Evolutionary conservation across 2,329 filamentous ascomycete species (phyloP).

Genomic region (Paecilomyces niveus): DNA sequence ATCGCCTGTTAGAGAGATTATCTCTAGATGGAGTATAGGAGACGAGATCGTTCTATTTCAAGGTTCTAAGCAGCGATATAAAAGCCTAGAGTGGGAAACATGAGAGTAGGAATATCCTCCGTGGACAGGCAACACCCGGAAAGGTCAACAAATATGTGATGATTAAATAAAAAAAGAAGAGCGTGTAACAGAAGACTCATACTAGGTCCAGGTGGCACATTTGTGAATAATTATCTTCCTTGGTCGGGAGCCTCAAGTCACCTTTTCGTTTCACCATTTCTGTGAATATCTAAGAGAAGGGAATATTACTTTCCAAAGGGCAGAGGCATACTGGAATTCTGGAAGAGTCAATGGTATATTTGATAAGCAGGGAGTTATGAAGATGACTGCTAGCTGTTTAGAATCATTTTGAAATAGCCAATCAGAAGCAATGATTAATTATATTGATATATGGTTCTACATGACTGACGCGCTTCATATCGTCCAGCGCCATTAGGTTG

Average conservation of each 20-base stretch:
- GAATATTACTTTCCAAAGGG: background rate
- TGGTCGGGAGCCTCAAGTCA: background rate
- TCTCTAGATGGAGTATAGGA: no score
- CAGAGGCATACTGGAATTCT: background rate
- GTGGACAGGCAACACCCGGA: background rate
- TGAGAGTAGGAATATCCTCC: background rate
- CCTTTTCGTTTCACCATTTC: background rate
- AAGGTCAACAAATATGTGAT: background rate
- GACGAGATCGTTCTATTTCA: background rate
- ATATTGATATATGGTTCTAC: no score
- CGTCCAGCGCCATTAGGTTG: no score
- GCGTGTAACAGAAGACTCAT: background rate
- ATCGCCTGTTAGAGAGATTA: no score
- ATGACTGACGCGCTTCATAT: no score
- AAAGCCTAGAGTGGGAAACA: background rate
- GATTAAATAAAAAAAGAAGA: background rate
- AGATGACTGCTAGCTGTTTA: no score
- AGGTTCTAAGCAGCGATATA: fast-evolving
- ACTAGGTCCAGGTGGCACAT: background rate
- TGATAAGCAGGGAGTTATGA: no score
- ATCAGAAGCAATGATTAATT: no score
- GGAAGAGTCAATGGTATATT: background rate
- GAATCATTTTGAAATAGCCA: no score
- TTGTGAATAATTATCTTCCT: background rate
- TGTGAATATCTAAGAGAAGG: background rate